Conservation (phyloP, 116 monocot genomes). For the Thalassia testudinum region DNA sequence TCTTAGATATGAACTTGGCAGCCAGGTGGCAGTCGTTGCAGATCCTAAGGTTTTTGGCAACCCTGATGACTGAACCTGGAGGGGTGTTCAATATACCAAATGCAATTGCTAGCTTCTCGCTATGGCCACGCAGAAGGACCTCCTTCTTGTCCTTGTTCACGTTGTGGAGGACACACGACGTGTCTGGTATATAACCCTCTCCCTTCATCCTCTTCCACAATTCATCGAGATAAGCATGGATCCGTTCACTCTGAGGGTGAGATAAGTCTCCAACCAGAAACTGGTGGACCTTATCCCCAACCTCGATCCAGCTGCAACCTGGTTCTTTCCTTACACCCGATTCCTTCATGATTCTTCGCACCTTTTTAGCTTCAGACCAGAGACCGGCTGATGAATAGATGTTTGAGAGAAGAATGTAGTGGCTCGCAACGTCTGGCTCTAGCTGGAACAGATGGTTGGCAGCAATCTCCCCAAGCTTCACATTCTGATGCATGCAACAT, state of each 20-base stretch:
- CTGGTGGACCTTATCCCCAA: constrained; percentile 38
- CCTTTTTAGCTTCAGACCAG: constrained; percentile 46
- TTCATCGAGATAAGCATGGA: constrained; percentile 26
- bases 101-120: constrained; percentile 86
- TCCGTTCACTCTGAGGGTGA: constrained; percentile 39
- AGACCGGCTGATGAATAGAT: constrained; percentile 55
- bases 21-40: constrained; percentile 80
- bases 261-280: constrained; percentile 53
- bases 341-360: constrained; percentile 63
- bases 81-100: constrained; percentile 64
- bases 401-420: constrained; percentile 83
- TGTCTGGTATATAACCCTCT: constrained; percentile 57
- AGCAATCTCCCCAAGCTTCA: constrained; percentile 39
- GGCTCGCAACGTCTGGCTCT: constrained; percentile 72
- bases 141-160: constrained; percentile 65
- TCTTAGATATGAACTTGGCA: constrained; percentile 53
- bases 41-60: constrained; percentile 83
- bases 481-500: constrained; percentile 41
- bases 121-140: constrained; percentile 48
- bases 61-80: constrained; percentile 39
- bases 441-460: constrained; percentile 50
- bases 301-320: constrained; percentile 82
- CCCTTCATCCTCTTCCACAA: constrained; percentile 44
- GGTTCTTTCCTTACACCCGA: constrained; percentile 69
- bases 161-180: constrained; percentile 68